Base-by-base conservation (phyloP, 768 basidiomycete species). In the Rubroboletus satanas region DNA sequence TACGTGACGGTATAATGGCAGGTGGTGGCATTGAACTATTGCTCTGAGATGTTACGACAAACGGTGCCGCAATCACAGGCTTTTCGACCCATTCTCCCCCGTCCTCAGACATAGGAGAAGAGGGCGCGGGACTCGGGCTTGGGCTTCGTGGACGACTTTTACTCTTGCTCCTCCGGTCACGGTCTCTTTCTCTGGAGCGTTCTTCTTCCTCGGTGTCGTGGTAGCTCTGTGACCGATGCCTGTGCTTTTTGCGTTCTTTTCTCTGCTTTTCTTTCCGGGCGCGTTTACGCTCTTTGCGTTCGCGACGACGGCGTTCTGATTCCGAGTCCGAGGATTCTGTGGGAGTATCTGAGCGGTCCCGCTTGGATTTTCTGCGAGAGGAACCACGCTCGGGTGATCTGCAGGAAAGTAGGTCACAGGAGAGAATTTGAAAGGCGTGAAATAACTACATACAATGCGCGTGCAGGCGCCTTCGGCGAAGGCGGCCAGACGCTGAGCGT, bases 71-170 rank as follows among this genome's bases (percentile, higher is more conserved):
- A 12, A 64, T 64, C 9, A 69, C 64, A 3, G 75, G 71, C 60
- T 84, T 86, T 66, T 87, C 84, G 45, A 87, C 82, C 88, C 88
- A 88, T 48, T 83, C 79, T n/a, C 80, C 82, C 18, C 81, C 80
- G 12, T 79, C 79, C 18, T 77, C 74, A 12, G 72, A 73, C 33
- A 38, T 55, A 29, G 50, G 58, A 45, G 60, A 60, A 1, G 69
- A 72, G 0, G 69, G 75, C 28, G 68, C 64, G 5, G 65, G 72
- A 33, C 67, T 70, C 26, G 69, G 72, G 38, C 70, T 74, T 21
- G 67, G 67, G 47, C 66, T 65, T 18, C 66, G 68, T 35, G 64
- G 67, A n/a, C 63, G 68, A 56, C 74, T 75, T 54, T 60, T 61
- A 48, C 67, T 77, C 47, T 60, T 60, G 65, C 59, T 67, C 57